Evolutionary conservation across 2,329 filamentous ascomycete genomes (phyloP).

Genomic region (Trichoderma oligosporum): DNA sequence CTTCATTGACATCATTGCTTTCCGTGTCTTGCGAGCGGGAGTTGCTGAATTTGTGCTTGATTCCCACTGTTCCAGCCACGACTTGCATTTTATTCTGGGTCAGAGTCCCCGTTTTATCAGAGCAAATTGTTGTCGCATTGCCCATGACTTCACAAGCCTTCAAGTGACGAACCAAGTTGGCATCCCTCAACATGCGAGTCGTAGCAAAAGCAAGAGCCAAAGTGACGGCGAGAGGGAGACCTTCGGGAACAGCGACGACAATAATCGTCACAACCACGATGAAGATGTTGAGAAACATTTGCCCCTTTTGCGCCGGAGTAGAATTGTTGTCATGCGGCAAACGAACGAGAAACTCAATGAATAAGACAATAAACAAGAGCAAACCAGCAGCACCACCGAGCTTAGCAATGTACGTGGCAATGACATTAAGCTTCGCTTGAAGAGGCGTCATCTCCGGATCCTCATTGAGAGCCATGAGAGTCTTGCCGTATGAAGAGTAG

Average conservation of each 20-base stretch:
- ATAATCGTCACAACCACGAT: slow-evolving; percentile 78
- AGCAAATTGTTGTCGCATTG: slow-evolving; percentile 68
- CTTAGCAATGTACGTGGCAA: slow-evolving; percentile 75
- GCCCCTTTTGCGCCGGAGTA: slow-evolving; percentile 69
- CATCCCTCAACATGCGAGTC: slow-evolving; percentile 71
- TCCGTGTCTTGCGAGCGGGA: slow-evolving; percentile 22
- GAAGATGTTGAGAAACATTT: slow-evolving; percentile 71
- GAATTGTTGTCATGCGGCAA: slow-evolving; percentile 51
- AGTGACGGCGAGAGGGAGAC: slow-evolving; percentile 72
- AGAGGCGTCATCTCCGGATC: slow-evolving; percentile 72
- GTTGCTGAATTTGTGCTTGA: slow-evolving; percentile 46
- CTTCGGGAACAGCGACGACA: slow-evolving; percentile 75
- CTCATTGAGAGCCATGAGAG: slow-evolving; percentile 69
- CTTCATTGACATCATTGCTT: slow-evolving; percentile 25
- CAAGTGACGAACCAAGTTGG: slow-evolving; percentile 71
- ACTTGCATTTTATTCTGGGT: slow-evolving; percentile 69
- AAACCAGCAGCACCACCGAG: slow-evolving; percentile 73
- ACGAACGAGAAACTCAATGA: slow-evolving; percentile 77
- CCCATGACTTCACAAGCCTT: slow-evolving; percentile 80
- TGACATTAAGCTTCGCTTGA: slow-evolving; percentile 69
- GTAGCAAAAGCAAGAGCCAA: slow-evolving; percentile 73
- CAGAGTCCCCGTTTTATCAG: slow-evolving; percentile 64
- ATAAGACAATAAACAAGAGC: slow-evolving; percentile 75
- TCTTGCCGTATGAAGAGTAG: slow-evolving; percentile 72
- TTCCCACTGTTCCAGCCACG: slow-evolving; percentile 57